A percentile compares a stretch with the other conserved stretches of the same genome.
Evolutionary conservation across 2,329 filamentous ascomycete genomes (phyloP).

Genomic region (Fusarium secorum): DNA sequence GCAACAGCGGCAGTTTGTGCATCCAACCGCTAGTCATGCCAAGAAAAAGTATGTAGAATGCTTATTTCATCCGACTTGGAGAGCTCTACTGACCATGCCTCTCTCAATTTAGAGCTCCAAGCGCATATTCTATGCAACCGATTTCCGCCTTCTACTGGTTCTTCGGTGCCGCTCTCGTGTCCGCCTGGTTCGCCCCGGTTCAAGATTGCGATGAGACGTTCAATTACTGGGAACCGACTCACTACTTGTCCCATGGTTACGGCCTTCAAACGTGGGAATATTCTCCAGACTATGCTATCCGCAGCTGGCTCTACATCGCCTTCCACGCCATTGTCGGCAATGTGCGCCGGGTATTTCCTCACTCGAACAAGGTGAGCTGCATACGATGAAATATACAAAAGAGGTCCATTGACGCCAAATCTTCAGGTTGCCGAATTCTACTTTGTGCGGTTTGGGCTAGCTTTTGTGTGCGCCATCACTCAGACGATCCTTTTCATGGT

Average conservation of each 20-base stretch:
- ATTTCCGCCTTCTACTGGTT: constrained; percentile 84
- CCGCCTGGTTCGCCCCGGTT: constrained; percentile 86
- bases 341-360: constrained; percentile 69
- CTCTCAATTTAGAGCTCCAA: constrained; percentile 47
- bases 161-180: constrained; percentile 74
- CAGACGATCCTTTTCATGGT: constrained; percentile 84
- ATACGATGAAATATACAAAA: not conserved
- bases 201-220: constrained; percentile 99
- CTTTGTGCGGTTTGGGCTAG: constrained; percentile 78
- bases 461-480: constrained; percentile 78
- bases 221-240: constrained; percentile 98
- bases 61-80: not conserved
- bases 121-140: constrained; percentile 71
- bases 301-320: constrained; percentile 90
- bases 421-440: constrained; percentile 79
- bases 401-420: constrained; percentile 6
- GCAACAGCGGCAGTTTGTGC: constrained; percentile 52
- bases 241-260: constrained; percentile 92
- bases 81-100: constrained; percentile 11
- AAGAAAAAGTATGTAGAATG: constrained; percentile 56
- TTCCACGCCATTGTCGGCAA: constrained; percentile 79
- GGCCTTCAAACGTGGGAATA: constrained; percentile 99
- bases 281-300: constrained; percentile 91
- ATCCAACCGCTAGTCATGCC: constrained; percentile 59
- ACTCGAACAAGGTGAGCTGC: constrained; percentile 62